phyloP scores from a whole-genome alignment of 495 filamentous ascomycete genomes.

The Hypoxylon crocopeplum region DNA sequence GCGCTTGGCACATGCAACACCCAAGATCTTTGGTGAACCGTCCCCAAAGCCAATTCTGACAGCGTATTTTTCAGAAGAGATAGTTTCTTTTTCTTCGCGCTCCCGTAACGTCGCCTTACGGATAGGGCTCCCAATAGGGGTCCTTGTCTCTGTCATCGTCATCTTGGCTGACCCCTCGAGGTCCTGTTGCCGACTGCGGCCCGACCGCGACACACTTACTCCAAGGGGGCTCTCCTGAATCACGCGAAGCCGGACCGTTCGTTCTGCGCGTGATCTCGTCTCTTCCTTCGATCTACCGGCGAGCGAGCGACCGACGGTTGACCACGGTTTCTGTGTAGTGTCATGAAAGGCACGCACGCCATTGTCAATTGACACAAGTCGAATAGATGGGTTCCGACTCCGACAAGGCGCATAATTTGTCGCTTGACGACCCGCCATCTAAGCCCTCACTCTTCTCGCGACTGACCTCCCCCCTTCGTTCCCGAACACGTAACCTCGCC shows the following conservation, averaged over 20 bases:
- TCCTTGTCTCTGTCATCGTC: slow-evolving; percentile 8
- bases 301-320: slow-evolving; percentile 8
- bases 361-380: slow-evolving; percentile 32
- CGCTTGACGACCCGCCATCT: slow-evolving; percentile 44
- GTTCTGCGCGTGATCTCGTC: slow-evolving; percentile 12
- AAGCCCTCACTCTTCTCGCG: slow-evolving; percentile 54
- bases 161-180: neutral
- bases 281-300: neutral
- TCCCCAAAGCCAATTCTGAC: slow-evolving; percentile 35
- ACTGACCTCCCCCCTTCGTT: slow-evolving; percentile 64
- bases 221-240: neutral
- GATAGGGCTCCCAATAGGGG: slow-evolving; percentile 29
- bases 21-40: slow-evolving; percentile 42
- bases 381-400: slow-evolving; percentile 47
- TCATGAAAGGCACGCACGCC: slow-evolving; percentile 41
- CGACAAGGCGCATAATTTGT: slow-evolving; percentile 38
- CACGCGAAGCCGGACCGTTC: slow-evolving; percentile 2
- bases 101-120: slow-evolving; percentile 26
- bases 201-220: slow-evolving; percentile 5
- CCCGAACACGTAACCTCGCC: slow-evolving; percentile 70
- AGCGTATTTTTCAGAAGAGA: slow-evolving; percentile 14
- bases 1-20: slow-evolving; percentile 47
- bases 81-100: slow-evolving; percentile 6
- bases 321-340: slow-evolving; percentile 32
- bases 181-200: slow-evolving; percentile 10